Percentiles rank a stretch among this genome's conserved stretches.
These are phyloP conservation scores for Lobulomyces angularis DNA, from an alignment of 192 early-diverging fungal species.

Conservation along the genomic window DNA sequence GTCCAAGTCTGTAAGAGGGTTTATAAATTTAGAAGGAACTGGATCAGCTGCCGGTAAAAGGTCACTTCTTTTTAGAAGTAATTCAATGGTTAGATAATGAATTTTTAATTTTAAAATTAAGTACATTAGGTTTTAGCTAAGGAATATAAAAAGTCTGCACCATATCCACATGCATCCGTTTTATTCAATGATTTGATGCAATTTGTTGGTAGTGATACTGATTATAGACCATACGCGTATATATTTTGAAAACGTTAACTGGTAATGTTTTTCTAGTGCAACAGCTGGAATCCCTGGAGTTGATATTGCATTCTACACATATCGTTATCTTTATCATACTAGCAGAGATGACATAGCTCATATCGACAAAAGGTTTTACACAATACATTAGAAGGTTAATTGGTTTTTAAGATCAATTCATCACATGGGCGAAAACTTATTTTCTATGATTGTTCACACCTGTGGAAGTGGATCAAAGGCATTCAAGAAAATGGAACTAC, in stretches of 20 bases:
- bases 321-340: constrained; percentile 11
- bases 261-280: no score
- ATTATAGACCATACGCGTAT: constrained; percentile 21
- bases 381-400: no score
- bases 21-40: constrained; percentile 37
- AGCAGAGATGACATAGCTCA: no score
- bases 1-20: constrained; percentile 20
- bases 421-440: no score
- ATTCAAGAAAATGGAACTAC: no score
- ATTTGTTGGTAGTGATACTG: constrained; percentile 22
- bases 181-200: constrained; percentile 25
- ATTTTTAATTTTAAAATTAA: constrained; percentile 21
- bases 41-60: constrained; percentile 17
- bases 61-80: constrained; percentile 10
- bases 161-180: constrained; percentile 31
- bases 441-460: no score
- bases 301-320: constrained; percentile 28
- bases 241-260: constrained; percentile 6
- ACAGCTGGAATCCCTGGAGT: no score
- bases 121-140: constrained; percentile 13
- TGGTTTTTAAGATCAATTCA: no score
- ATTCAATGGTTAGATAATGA: neutral
- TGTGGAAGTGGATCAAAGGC: no score
- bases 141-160: constrained; percentile 10
- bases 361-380: no score